phyloP scores from a whole-genome alignment of 225 moss, liverwort and hornwort species.

The Sphagnum contortum region DNA sequence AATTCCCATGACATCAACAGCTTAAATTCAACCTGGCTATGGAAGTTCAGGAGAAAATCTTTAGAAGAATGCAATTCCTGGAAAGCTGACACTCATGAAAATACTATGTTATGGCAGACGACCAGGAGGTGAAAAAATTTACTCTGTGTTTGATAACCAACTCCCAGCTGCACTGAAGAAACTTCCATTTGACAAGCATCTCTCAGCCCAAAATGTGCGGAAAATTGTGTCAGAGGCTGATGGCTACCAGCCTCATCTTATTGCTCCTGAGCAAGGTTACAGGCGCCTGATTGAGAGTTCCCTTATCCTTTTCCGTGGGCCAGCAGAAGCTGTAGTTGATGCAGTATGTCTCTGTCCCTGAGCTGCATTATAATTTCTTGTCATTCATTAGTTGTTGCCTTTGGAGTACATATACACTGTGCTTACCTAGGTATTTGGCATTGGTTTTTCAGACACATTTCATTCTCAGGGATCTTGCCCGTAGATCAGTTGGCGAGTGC shows the following conservation, averaged over 20 bases:
- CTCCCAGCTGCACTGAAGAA: conserved; percentile 62
- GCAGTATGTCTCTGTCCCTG: conserved; percentile 23
- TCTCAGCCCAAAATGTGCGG: conserved; percentile 50
- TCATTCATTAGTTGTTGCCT: too few species aligned
- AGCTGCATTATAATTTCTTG: too few species aligned
- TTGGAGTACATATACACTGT: too few species aligned
- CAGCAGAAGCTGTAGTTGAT: conserved; percentile 61
- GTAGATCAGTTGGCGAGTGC: conserved; percentile 78
- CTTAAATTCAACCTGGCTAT: too few species aligned
- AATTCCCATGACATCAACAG: too few species aligned
- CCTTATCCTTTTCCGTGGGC: conserved; percentile 43
- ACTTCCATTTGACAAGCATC: conserved; percentile 60
- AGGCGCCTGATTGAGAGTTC: conserved; percentile 59
- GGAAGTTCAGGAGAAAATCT: too few species aligned
- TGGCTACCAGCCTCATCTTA: conserved; percentile 63
- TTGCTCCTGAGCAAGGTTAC: conserved; percentile 66
- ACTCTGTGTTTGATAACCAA: conserved; percentile 51
- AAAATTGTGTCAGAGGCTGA: conserved; percentile 58
- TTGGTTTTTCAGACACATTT: conserved; percentile 52
- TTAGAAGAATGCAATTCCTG: too few species aligned
- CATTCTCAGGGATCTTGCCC: conserved; percentile 86
- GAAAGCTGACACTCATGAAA: too few species aligned
- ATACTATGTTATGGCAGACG: conserved; percentile 25
- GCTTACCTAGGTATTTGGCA: neutral
- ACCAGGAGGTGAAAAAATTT: conserved; percentile 58